phyloP scores from a whole-genome alignment of 2,329 filamentous ascomycete species.

The Parastagonospora avenae region DNA sequence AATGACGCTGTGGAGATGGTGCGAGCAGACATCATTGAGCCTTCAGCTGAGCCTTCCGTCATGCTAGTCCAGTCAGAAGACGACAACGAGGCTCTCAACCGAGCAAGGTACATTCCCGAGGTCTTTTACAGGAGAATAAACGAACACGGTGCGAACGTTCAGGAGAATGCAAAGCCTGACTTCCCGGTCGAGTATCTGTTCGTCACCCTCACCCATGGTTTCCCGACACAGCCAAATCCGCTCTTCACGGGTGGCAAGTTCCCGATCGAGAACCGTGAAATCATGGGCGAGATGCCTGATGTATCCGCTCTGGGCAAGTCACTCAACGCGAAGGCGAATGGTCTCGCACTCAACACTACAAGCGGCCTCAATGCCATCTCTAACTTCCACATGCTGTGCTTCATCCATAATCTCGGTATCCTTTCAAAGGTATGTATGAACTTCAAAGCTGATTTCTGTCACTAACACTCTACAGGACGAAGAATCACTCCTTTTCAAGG shows the following conservation, averaged over 20 bases:
- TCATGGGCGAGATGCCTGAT: conserved; percentile 85
- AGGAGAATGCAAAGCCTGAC: conserved; percentile 93
- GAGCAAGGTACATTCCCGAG: conserved; percentile 89
- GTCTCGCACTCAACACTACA: conserved; percentile 60
- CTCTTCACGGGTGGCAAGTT: conserved; percentile 76
- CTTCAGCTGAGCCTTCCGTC: conserved; percentile 86
- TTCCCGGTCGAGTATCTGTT: conserved; percentile 97
- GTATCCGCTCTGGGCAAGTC: conserved; percentile 69
- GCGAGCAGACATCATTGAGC: conserved; percentile 89
- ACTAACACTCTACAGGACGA: conserved; percentile 70
- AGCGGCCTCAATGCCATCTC: conserved; percentile 74
- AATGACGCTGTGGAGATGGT: conserved; percentile 98
- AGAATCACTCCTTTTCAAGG: conserved; percentile 80
- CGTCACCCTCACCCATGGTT: conserved; percentile 94
- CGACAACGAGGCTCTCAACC: conserved; percentile 73
- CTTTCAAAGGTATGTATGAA: conserved; percentile 73
- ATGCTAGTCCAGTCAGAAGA: conserved; percentile 96
- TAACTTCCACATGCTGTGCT: conserved; percentile 94
- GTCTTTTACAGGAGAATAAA: conserved; percentile 96
- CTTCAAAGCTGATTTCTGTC: conserved; percentile 1
- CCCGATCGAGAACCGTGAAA: conserved; percentile 88
- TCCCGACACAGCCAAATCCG: conserved; percentile 80
- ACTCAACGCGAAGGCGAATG: conserved; percentile 65
- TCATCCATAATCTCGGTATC: conserved; percentile 78
- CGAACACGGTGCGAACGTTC: conserved; percentile 94